Base-by-base conservation (phyloP, 768 basidiomycete genomes). In the Trametes maxima region DNA sequence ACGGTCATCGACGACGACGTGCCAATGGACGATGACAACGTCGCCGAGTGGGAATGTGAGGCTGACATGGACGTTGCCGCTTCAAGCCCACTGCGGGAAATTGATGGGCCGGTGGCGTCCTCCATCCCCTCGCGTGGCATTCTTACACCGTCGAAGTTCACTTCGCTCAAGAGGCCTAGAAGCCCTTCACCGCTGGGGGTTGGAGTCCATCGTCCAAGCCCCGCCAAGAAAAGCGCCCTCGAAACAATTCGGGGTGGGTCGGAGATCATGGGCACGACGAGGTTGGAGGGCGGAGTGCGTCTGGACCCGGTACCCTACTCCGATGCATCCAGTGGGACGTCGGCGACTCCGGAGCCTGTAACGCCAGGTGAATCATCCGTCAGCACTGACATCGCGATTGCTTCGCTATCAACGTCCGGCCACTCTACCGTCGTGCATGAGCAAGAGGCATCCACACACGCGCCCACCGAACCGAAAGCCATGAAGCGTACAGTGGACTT, bases 401-500 rank as follows among this genome's bases (percentile, higher is more conserved):
- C 17, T 5, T 7, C 43, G 37, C 48, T 50, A 7, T 16, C 36
- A 11, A 37, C 11, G 17, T 45, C 55, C 0, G 37, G 10, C 21
- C 25, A 11, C 10, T 35, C 35, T 7, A 17, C 24, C 16, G 22
- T 24, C 25, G n/a, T 25, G 8, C 28, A 33, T 19, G 53, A 48
- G 47, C 4, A 33, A 50, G 46, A 56, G 25, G 22, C 28, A 33
- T 33, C 28, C 8, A 33, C 8, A 33, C 28, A 33, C 6, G 7
- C 39, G 28, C 40, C 43, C 21, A 22, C 35, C 1, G 17, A 28
- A 3, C 3, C n/a, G 8, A 50, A 55, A 14, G 44, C 28, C 12
- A 35, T 50, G 44, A 43, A 39, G 2, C 36, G 51, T 17, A 28
- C 44, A 11, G 25, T 57, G 43, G 59, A 48, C n/a, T 66, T 85